phyloP scores from a whole-genome alignment of 768 basidiomycete genomes.

The Boletus rufocinnamomeus region DNA sequence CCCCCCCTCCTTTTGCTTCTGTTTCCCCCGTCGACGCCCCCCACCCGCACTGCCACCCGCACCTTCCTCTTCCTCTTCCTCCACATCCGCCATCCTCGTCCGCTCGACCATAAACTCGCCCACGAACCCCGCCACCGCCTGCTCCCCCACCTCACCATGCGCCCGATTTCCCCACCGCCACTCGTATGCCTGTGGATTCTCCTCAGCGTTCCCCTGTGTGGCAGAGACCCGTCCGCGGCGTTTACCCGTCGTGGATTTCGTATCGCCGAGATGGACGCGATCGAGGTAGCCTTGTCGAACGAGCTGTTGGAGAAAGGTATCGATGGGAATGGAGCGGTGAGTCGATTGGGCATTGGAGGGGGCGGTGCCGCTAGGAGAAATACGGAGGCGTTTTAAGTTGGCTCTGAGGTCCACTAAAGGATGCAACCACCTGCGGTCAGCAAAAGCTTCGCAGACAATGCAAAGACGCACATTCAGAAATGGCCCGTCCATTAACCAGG shows the following conservation, averaged over 20 bases:
- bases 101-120: slow-evolving; percentile 69
- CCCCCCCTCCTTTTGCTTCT: slow-evolving; percentile 15
- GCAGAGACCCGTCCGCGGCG: slow-evolving; percentile 57
- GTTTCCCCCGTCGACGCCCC: slow-evolving; percentile 16
- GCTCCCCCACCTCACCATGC: slow-evolving; percentile 81
- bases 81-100: slow-evolving; percentile 14
- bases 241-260: slow-evolving; percentile 47
- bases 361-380: slow-evolving; percentile 51
- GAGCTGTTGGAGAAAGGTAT: slow-evolving; percentile 64
- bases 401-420: slow-evolving; percentile 68
- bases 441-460: neutral
- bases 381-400: slow-evolving; percentile 67
- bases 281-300: slow-evolving; percentile 80
- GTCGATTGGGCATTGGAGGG: slow-evolving; percentile 53
- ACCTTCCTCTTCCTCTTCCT: slow-evolving; percentile 21
- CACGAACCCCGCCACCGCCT: slow-evolving; percentile 70
- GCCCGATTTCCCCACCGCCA: slow-evolving; percentile 89
- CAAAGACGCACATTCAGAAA: slow-evolving; percentile 62
- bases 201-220: slow-evolving; percentile 33
- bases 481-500: slow-evolving; percentile 73
- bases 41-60: neutral
- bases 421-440: neutral
- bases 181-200: slow-evolving; percentile 45
- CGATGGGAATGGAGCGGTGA: slow-evolving; percentile 55
- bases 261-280: slow-evolving; percentile 53